These are phyloP conservation scores for Wakefieldia striispora DNA, from an alignment of 768 basidiomycete species.

Conservation along the genomic window DNA sequence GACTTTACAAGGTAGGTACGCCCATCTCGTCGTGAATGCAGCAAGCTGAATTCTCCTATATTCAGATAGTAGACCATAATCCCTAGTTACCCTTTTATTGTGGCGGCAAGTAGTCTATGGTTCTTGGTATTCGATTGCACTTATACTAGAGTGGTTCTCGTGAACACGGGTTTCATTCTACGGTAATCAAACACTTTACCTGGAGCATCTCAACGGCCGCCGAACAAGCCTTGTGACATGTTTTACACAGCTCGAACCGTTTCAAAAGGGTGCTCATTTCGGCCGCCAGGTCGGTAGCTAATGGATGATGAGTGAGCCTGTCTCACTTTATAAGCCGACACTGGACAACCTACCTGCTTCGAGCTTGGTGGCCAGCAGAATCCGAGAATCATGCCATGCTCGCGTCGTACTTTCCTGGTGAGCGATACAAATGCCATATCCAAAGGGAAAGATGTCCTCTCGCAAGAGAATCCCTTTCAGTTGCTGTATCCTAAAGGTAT, in stretches of 20 bases:
- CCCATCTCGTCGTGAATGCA: neutral
- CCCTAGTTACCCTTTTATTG: slow-evolving; percentile 22
- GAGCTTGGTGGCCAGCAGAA: slow-evolving; percentile 43
- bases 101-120: slow-evolving; percentile 44
- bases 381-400: slow-evolving; percentile 53
- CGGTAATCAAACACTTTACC: slow-evolving; percentile 36
- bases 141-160: slow-evolving; percentile 49
- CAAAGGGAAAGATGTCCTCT: slow-evolving; percentile 71
- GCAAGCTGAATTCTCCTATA: neutral
- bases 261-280: slow-evolving; percentile 59
- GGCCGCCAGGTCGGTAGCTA: slow-evolving; percentile 64
- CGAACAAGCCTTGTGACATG: slow-evolving; percentile 57
- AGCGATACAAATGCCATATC: slow-evolving; percentile 59
- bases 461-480: slow-evolving; percentile 50
- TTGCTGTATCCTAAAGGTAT: slow-evolving; percentile 52
- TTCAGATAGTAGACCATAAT: slow-evolving; percentile 7
- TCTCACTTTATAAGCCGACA: neutral
- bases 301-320: slow-evolving; percentile 7
- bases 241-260: slow-evolving; percentile 47
- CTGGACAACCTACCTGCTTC: slow-evolving; percentile 45
- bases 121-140: slow-evolving; percentile 51
- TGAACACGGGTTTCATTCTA: slow-evolving; percentile 7
- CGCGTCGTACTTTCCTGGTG: slow-evolving; percentile 46
- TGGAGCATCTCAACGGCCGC: slow-evolving; percentile 70
- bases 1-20: slow-evolving; percentile 10